phyloP scores from a whole-genome alignment of 306 rosid species.

The Prunus davidiana region DNA sequence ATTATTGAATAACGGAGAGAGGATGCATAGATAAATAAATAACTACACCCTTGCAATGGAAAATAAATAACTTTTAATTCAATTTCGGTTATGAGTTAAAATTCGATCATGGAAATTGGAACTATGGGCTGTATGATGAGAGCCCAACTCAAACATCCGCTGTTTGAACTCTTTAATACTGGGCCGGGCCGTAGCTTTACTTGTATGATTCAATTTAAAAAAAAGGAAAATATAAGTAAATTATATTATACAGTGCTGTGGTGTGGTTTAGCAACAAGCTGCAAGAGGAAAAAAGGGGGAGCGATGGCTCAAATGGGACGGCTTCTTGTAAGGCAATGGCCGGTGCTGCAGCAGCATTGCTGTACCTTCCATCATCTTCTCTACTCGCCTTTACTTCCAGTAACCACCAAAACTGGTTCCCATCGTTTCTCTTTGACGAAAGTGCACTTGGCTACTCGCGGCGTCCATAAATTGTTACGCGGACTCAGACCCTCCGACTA shows the following conservation, averaged over 20 bases:
- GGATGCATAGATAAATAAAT: too few species aligned
- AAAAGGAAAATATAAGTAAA: neutral
- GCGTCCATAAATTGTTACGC: slow-evolving; percentile 26
- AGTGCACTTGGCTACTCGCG: slow-evolving; percentile 42
- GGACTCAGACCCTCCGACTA: slow-evolving; percentile 41
- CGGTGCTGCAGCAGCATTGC: slow-evolving; percentile 36
- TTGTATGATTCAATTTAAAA: neutral
- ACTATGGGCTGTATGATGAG: neutral
- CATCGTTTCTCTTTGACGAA: slow-evolving; percentile 25
- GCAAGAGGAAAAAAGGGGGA: neutral
- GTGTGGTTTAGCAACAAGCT: neutral
- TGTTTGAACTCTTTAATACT: neutral
- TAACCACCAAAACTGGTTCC: slow-evolving; percentile 14
- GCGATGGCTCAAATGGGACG: slow-evolving; percentile 48
- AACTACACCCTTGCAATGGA: too few species aligned
- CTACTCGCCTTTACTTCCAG: slow-evolving; percentile 15
- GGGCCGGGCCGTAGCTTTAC: neutral
- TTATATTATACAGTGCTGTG: neutral
- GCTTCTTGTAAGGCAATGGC: slow-evolving; percentile 51
- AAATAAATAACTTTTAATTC: too few species aligned
- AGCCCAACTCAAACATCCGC: neutral
- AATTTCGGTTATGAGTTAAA: too few species aligned
- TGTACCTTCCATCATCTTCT: slow-evolving; percentile 27
- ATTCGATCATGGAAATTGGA: too few species aligned
- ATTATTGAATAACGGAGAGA: too few species aligned